A percentile compares a stretch with the other conserved stretches of the same genome.
phyloP scores from a whole-genome alignment of 176 grass and related monocot species.

The Metroxylon sagu region DNA sequence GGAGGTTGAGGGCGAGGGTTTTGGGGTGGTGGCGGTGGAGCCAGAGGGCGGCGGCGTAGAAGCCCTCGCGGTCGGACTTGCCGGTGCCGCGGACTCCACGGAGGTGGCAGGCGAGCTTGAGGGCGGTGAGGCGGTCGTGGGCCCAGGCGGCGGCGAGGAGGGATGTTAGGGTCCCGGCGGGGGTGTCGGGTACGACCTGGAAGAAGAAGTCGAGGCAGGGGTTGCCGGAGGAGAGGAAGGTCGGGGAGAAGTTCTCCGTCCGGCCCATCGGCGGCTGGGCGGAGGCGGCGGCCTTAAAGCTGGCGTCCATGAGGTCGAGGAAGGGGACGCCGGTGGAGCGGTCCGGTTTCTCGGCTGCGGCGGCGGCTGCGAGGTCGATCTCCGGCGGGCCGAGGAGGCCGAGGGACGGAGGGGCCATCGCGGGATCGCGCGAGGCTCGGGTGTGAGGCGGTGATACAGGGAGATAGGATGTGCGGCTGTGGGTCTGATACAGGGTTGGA shows the following conservation, averaged over 20 bases:
- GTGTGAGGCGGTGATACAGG: neutral
- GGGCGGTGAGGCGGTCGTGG: conserved; percentile 28
- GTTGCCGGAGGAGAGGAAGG: conserved; percentile 53
- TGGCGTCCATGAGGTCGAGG: conserved; percentile 19
- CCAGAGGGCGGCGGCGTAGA: conserved; percentile 75
- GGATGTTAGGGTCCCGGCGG: neutral
- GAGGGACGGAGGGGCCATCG: conserved; percentile 6
- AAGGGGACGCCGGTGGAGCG: conserved; percentile 1
- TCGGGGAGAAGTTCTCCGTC: conserved; percentile 52
- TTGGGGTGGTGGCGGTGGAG: conserved; percentile 54
- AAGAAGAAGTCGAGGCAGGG: conserved; percentile 92
- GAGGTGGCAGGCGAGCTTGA: conserved; percentile 63
- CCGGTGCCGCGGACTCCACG: conserved; percentile 58
- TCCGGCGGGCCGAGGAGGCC: conserved; percentile 61
- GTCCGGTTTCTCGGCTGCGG: neutral
- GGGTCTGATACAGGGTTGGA: too few relatives aligned
- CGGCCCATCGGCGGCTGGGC: conserved; percentile 21
- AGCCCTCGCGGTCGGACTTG: conserved; percentile 79
- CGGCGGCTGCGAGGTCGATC: neutral
- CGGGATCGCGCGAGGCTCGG: neutral
- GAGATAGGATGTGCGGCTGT: neutral
- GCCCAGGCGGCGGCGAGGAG: conserved; percentile 53
- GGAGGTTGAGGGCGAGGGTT: conserved; percentile 63
- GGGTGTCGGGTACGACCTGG: conserved; percentile 50
- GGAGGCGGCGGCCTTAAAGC: neutral